These are phyloP conservation scores for Trapa bicornis DNA, from an alignment of 345 rosid species.

Conservation along the genomic window DNA sequence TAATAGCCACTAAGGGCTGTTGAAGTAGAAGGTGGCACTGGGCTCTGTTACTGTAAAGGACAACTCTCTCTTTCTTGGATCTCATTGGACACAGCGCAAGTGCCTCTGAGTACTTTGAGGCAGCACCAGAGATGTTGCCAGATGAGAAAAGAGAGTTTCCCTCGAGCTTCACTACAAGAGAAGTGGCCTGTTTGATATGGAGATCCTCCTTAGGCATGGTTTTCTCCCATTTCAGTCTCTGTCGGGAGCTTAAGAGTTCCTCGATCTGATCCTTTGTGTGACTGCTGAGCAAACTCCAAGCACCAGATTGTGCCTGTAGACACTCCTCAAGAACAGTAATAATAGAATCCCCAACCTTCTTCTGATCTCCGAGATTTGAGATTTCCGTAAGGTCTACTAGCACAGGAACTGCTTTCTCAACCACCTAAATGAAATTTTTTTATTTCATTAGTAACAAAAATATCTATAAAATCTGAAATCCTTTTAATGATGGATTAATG, in stretches of 20 bases:
- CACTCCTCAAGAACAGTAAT: conserved; percentile 74
- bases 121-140: conserved; percentile 83
- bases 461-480: neutral
- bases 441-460: neutral
- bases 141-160: conserved; percentile 94
- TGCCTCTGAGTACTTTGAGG: conserved; percentile 88
- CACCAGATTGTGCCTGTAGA: conserved; percentile 44
- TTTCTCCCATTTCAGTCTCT: conserved; percentile 88
- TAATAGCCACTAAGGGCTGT: conserved; percentile 83
- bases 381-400: conserved; percentile 86
- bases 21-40: conserved; percentile 92
- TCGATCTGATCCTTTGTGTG: conserved; percentile 65
- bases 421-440: conserved; percentile 21
- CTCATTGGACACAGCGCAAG: conserved; percentile 82
- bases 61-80: conserved; percentile 92
- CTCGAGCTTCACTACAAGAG: conserved; percentile 90
- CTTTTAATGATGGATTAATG: neutral
- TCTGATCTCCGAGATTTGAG: conserved; percentile 74
- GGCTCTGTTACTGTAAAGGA: conserved; percentile 84
- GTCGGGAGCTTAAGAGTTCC: conserved; percentile 52
- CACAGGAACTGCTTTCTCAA: conserved; percentile 68
- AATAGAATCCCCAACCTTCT: conserved; percentile 81
- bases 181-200: conserved; percentile 94
- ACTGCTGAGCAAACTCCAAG: conserved; percentile 29
- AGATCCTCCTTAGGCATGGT: conserved; percentile 94